phyloP scores from a whole-genome alignment of 2,329 filamentous ascomycete genomes.

The Aspergillus fumigatus region DNA sequence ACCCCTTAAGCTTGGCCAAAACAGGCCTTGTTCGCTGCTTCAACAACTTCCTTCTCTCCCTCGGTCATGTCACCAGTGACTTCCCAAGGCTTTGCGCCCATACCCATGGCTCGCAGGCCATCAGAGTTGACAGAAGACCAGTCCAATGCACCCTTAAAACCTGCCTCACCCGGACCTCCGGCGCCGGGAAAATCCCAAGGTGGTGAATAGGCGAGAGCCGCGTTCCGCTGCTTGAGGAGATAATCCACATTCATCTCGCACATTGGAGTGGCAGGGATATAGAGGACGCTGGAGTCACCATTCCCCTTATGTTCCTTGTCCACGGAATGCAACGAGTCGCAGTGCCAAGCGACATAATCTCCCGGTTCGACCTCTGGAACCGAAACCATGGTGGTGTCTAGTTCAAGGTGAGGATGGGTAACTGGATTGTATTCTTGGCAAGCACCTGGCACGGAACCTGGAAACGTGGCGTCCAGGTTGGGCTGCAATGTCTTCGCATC shows the following conservation, averaged over 20 bases:
- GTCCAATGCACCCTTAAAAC: constrained; percentile 35
- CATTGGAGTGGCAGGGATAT: constrained; percentile 81
- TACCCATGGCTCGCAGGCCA: constrained; percentile 53
- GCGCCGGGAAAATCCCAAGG: constrained; percentile 66
- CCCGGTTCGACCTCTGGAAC: constrained; percentile 65
- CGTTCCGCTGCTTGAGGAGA: constrained; percentile 63
- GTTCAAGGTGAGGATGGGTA: constrained; percentile 66
- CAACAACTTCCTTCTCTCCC: constrained; percentile 50
- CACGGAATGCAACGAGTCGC: constrained; percentile 75
- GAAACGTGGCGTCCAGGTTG: constrained; percentile 48
- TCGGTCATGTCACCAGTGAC: constrained; percentile 43
- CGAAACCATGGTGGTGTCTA: constrained; percentile 66
- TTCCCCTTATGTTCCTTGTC: constrained; percentile 70
- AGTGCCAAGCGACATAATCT: constrained; percentile 76
- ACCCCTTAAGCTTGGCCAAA: constrained; percentile 32
- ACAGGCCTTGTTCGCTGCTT: constrained; percentile 51
- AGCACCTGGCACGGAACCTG: constrained; percentile 64
- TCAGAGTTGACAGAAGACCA: constrained; percentile 41
- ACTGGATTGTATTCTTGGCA: constrained; percentile 63
- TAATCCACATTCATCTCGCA: constrained; percentile 72
- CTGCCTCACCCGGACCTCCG: constrained; percentile 38
- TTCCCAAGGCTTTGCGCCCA: constrained; percentile 48
- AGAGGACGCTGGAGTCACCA: constrained; percentile 75
- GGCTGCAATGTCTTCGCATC: constrained; percentile 45
- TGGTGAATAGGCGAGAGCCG: constrained; percentile 64